Percentiles rank a stretch among this genome's conserved stretches.
phyloP scores from a whole-genome alignment of 2,329 filamentous ascomycete genomes.

The Fusarium subtropicale region DNA sequence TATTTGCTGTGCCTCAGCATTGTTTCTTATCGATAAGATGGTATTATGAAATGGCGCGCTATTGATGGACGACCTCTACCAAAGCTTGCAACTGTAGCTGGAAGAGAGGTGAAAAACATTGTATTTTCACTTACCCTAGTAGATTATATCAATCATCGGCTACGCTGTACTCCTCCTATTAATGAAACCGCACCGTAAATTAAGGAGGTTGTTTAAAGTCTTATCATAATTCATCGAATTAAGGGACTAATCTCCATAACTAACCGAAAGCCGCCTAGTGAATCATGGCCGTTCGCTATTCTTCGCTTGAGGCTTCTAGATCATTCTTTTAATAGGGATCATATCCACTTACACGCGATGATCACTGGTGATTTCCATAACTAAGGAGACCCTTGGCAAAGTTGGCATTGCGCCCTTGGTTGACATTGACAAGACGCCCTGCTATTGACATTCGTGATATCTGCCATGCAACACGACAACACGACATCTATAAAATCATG shows the following conservation, averaged over 20 bases:
- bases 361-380: background rate
- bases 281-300: rapidly evolving
- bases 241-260: rapidly evolving
- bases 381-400: background rate
- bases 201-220: too few species aligned
- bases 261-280: background rate
- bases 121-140: too few species aligned
- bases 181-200: too few species aligned
- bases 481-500: background rate
- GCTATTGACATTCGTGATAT: background rate
- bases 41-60: too few species aligned
- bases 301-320: background rate
- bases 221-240: background rate
- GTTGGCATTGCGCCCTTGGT: background rate
- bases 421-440: background rate
- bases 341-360: background rate
- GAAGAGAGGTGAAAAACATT: too few species aligned
- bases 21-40: too few species aligned
- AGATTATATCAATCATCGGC: too few species aligned
- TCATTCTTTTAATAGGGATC: background rate
- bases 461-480: background rate
- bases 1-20: too few species aligned
- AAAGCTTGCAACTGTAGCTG: too few species aligned
- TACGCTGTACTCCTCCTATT: rapidly evolving
- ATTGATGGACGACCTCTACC: too few species aligned